phyloP scores from a whole-genome alignment of 352 stramenopile genomes.

The Phytophthora constricta region DNA sequence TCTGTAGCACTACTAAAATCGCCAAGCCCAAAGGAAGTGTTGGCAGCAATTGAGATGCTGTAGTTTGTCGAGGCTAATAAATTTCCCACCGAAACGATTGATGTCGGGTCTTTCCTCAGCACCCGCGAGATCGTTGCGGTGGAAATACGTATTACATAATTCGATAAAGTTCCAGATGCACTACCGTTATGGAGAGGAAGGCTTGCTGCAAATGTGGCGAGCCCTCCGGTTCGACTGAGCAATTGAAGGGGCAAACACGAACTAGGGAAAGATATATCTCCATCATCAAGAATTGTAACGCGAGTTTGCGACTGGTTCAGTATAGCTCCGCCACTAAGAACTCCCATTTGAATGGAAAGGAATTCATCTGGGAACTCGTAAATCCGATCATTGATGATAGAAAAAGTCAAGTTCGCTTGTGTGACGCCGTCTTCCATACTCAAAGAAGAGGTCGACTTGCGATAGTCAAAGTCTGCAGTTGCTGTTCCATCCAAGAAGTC shows the following conservation, averaged over 20 bases:
- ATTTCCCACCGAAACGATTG: slow-evolving; percentile 28
- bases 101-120: slow-evolving; percentile 16
- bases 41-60: slow-evolving; percentile 46
- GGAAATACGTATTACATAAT: slow-evolving; percentile 46
- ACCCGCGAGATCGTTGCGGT: slow-evolving; percentile 17
- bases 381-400: slow-evolving; percentile 68
- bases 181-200: slow-evolving; percentile 76
- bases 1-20: slow-evolving; percentile 36
- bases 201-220: slow-evolving; percentile 35
- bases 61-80: slow-evolving; percentile 48
- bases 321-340: slow-evolving; percentile 36
- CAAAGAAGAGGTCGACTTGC: slow-evolving; percentile 30
- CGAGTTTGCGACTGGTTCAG: slow-evolving; percentile 13
- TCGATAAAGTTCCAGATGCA: slow-evolving; percentile 33
- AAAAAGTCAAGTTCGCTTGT: slow-evolving; percentile 39
- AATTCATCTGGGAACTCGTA: slow-evolving; percentile 61
- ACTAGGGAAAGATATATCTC: slow-evolving; percentile 49
- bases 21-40: slow-evolving; percentile 36
- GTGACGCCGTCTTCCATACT: slow-evolving; percentile 51
- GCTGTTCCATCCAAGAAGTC: slow-evolving; percentile 47
- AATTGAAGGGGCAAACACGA: slow-evolving; percentile 28
- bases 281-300: slow-evolving; percentile 66
- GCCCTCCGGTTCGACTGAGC: slow-evolving; percentile 46
- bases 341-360: slow-evolving; percentile 45
- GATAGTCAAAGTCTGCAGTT: slow-evolving; percentile 54